phyloP scores from a whole-genome alignment of 2,329 filamentous ascomycete genomes.

The Alternaria gansuensis region DNA sequence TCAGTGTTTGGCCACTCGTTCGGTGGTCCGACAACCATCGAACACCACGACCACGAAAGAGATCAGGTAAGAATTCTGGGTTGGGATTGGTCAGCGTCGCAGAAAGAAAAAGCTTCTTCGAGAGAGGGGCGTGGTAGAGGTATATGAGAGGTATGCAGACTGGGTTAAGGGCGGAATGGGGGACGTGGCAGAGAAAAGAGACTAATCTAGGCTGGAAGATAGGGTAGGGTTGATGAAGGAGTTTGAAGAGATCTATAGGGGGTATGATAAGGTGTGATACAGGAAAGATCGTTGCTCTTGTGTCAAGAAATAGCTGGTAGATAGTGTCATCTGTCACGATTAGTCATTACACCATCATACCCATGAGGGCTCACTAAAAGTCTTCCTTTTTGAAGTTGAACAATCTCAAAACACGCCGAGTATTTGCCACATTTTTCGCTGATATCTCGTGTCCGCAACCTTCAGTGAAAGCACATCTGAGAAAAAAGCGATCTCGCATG shows the following conservation, averaged over 20 bases:
- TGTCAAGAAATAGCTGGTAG: not conserved
- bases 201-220: not conserved
- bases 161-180: constrained; percentile 20
- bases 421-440: not conserved
- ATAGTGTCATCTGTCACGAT: not conserved
- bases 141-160: constrained; percentile 46
- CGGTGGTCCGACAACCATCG: constrained; percentile 34
- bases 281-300: not conserved
- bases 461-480: not conserved
- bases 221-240: not conserved
- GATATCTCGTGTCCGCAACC: not conserved
- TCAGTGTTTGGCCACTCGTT: constrained; percentile 15
- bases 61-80: constrained; percentile 45
- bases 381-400: not conserved
- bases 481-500: not conserved
- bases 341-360: too few relatives aligned
- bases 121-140: constrained; percentile 33
- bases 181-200: not conserved
- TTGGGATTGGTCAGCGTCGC: constrained; percentile 56
- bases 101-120: constrained; percentile 41
- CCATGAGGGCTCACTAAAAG: not conserved
- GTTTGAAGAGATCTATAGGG: not conserved
- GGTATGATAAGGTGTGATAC: not conserved
- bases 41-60: constrained; percentile 37
- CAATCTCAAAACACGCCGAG: not conserved